These are phyloP conservation scores for Salvia splendens DNA, from an alignment of 257 asterid species.

Conservation along the genomic window DNA sequence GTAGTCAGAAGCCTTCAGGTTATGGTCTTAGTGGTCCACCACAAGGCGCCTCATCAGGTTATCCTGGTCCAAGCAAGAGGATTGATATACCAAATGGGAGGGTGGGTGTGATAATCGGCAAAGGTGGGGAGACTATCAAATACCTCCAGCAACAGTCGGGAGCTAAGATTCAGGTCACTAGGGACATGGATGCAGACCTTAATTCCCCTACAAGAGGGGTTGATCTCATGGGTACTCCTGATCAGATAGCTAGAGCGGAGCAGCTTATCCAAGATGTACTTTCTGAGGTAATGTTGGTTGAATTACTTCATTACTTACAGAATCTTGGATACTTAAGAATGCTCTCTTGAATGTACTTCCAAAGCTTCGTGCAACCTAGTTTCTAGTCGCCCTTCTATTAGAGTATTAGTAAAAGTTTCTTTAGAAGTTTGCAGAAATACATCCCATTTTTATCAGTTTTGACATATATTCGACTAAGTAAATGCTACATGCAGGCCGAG, in stretches of 20 bases:
- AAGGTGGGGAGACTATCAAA: constrained; percentile 91
- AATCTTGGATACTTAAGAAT: background rate
- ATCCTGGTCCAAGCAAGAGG: constrained; percentile 61
- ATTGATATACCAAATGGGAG: constrained; percentile 82
- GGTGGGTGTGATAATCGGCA: constrained; percentile 94
- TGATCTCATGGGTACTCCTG: constrained; percentile 76
- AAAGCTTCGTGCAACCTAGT: background rate
- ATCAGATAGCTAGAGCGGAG: constrained; percentile 74
- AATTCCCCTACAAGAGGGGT: constrained; percentile 65
- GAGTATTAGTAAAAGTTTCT: background rate
- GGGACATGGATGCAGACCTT: constrained; percentile 80
- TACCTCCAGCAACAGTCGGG: constrained; percentile 81
- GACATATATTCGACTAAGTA: constrained; percentile 2
- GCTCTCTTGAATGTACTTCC: background rate
- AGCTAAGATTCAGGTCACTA: constrained; percentile 92
- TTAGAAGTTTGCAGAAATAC: constrained; percentile 1
- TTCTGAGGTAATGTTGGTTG: constrained; percentile 53
- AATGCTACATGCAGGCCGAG: constrained; percentile 51
- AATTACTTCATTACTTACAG: background rate
- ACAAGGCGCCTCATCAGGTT: constrained; percentile 50
- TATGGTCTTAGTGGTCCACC: constrained; percentile 39
- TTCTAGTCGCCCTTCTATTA: background rate
- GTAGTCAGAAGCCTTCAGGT: constrained; percentile 42
- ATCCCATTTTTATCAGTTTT: background rate
- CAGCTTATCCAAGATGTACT: constrained; percentile 65